Evolutionary conservation across 2,329 filamentous ascomycete species (phyloP).

Genomic region (Pseudocercospora ulei): DNA sequence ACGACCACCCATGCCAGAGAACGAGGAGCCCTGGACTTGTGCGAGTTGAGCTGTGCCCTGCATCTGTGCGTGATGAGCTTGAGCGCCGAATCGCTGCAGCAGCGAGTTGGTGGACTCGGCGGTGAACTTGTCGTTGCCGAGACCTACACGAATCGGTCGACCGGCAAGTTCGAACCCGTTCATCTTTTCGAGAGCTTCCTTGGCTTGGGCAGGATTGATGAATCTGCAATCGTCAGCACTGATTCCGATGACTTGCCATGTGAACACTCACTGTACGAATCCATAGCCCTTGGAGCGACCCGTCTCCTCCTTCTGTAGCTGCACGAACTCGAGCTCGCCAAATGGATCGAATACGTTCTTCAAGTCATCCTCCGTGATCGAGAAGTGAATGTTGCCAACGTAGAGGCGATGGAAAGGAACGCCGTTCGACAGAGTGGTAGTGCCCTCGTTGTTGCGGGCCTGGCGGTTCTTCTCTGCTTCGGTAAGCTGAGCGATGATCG

Average conservation of each 20-base stretch:
- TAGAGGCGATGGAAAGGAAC: constrained; percentile 96
- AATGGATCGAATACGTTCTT: constrained; percentile 96
- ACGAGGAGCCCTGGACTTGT: constrained; percentile 57
- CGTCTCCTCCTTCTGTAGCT: constrained; percentile 90
- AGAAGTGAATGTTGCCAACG: constrained; percentile 99
- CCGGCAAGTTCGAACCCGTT: constrained; percentile 97
- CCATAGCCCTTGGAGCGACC: constrained; percentile 89
- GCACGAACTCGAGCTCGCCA: constrained; percentile 93
- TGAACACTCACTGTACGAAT: constrained; percentile 82
- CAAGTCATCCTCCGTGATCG: constrained; percentile 90
- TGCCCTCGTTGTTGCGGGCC: constrained; percentile 67
- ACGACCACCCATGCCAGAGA: constrained; percentile 81
- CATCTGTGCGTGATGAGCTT: constrained; percentile 42
- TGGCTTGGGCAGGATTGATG: constrained; percentile 71
- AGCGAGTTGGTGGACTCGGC: constrained; percentile 90
- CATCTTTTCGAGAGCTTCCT: constrained; percentile 96
- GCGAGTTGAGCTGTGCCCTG: constrained; percentile 25
- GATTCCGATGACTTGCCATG: too few species aligned
- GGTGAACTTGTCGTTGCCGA: constrained; percentile 99
- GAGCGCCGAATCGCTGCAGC: constrained; percentile 80
- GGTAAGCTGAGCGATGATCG: constrained; percentile 94
- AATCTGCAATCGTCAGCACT: constrained; percentile 25
- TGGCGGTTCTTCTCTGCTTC: constrained; percentile 99
- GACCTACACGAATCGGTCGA: constrained; percentile 92
- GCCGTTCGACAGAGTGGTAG: constrained; percentile 62